Conservation (phyloP, 805 yeast genomes). For the Kazachstania kunashirensis region DNA sequence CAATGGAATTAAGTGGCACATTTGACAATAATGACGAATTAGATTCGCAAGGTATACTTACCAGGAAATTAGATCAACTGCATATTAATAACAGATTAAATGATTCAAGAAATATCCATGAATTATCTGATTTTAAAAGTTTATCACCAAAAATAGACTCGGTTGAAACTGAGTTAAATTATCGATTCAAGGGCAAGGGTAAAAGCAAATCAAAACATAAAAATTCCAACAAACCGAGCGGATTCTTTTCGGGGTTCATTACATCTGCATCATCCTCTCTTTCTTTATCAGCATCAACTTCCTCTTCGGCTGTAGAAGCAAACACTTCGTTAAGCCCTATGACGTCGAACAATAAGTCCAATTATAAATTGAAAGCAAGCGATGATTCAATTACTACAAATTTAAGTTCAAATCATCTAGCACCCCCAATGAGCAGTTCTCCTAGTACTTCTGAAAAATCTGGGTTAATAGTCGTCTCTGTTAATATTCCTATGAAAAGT, state of each 20-base stretch:
- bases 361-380: too few relatives aligned
- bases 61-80: slow-evolving; percentile 24
- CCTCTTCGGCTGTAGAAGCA: not conserved
- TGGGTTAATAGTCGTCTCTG: slow-evolving; percentile 27
- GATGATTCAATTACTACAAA: too few relatives aligned
- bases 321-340: not conserved
- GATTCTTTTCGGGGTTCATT: slow-evolving; percentile 21
- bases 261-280: slow-evolving; percentile 7
- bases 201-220: slow-evolving; percentile 7
- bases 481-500: slow-evolving; percentile 28
- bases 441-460: slow-evolving; percentile 10
- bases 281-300: slow-evolving; percentile 2
- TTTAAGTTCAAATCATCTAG: not conserved
- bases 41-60: slow-evolving; percentile 19
- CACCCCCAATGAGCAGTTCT: slow-evolving; percentile 5
- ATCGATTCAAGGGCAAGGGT: slow-evolving; percentile 17
- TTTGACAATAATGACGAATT: slow-evolving; percentile 15
- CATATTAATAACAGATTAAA: slow-evolving; percentile 20
- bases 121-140: slow-evolving; percentile 9
- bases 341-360: not conserved
- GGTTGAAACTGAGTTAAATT: slow-evolving; percentile 25
- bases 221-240: slow-evolving; percentile 11
- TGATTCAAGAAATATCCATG: slow-evolving; percentile 4
- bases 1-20: slow-evolving; percentile 23
- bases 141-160: slow-evolving; percentile 7